Evolutionary conservation across 768 basidiomycete genomes (phyloP).

Genomic region (Scleroderma citrinum): DNA sequence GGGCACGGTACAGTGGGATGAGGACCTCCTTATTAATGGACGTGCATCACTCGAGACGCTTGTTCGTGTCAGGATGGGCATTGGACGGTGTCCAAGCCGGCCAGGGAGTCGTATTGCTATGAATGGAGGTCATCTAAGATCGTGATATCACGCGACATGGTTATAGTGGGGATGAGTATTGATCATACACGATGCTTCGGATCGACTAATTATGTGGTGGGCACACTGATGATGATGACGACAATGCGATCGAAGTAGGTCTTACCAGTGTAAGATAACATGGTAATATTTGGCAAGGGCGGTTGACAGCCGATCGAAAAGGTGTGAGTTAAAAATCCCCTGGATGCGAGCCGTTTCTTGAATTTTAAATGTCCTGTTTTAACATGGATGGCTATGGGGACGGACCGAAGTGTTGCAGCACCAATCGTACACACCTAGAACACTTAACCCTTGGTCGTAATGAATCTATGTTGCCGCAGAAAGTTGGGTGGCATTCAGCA

Average conservation of each 20-base stretch:
- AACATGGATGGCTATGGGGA: no score
- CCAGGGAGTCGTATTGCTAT: not conserved
- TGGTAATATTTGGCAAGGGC: no score
- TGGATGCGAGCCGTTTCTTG: no score
- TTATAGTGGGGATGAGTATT: not conserved
- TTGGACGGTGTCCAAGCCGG: conserved; percentile 43
- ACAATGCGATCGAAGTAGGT: not conserved
- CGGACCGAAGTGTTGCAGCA: no score
- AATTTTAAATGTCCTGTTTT: no score
- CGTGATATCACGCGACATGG: no score
- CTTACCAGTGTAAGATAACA: not conserved
- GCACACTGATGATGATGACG: no score
- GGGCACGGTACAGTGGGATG: conserved; percentile 83
- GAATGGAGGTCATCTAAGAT: not conserved
- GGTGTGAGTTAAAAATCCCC: no score
- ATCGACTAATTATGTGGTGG: not conserved
- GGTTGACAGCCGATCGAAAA: not conserved
- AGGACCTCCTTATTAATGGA: conserved; percentile 83
- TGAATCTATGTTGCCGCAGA: no score
- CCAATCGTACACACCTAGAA: no score
- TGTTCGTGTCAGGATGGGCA: conserved; percentile 82
- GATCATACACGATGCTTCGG: not conserved
- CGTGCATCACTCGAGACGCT: conserved; percentile 83
- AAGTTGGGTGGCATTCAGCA: no score
- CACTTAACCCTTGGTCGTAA: no score